Evolutionary conservation across 208 protist genomes (phyloP).

Genomic region (Trypanosoma boissoni): DNA sequence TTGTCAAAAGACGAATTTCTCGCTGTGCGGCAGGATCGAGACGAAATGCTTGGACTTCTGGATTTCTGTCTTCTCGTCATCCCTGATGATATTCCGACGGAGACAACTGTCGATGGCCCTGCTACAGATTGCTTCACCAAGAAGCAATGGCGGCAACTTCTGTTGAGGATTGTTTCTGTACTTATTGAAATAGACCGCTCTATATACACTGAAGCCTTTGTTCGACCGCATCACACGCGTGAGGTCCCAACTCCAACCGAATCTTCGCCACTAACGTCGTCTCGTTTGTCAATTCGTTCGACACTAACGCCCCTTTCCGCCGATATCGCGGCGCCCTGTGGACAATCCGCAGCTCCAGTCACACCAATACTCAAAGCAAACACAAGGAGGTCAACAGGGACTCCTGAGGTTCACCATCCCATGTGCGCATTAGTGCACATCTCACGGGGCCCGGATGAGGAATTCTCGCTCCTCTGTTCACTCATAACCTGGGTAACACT

Average conservation of each 20-base stretch:
- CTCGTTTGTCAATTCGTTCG: background rate
- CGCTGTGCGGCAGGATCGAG: conserved; percentile 40
- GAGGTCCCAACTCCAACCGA: background rate
- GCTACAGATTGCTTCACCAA: conserved; percentile 9
- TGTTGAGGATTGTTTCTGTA: conserved; percentile 34
- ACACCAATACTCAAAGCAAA: background rate
- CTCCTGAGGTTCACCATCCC: no score
- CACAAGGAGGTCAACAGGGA: conserved; percentile 1
- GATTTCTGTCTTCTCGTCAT: conserved; percentile 80
- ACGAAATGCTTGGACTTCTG: conserved; percentile 71
- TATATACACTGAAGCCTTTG: conserved; percentile 28
- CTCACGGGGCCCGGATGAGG: conserved; percentile 39
- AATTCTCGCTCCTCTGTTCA: conserved; percentile 40
- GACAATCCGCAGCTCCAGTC: background rate
- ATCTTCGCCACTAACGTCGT: conserved; percentile 2
- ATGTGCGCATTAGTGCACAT: no score
- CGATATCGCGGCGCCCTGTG: no score
- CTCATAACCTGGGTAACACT: conserved; percentile 72
- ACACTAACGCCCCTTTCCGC: background rate
- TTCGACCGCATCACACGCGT: background rate
- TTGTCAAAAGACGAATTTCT: background rate
- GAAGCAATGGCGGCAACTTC: conserved; percentile 24
- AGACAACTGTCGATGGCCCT: background rate
- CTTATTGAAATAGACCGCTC: conserved; percentile 47
- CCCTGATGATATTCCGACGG: conserved; percentile 17